Evolutionary conservation across 2,329 filamentous ascomycete genomes (phyloP).

Genomic region (Zelopaecilomyces penicillatus): DNA sequence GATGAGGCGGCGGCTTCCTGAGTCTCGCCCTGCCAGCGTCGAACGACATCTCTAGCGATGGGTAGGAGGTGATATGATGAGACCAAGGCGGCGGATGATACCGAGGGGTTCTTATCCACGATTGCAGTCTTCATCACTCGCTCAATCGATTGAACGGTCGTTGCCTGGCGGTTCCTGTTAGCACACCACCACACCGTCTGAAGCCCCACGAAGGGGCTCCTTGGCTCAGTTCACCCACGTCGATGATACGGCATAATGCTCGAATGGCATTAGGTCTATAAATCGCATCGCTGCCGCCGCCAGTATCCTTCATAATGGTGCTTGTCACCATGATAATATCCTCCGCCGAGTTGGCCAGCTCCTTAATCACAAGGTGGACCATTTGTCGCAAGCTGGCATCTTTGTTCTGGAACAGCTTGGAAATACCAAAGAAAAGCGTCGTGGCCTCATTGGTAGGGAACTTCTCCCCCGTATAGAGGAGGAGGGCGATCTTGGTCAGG

Average conservation of each 20-base stretch:
- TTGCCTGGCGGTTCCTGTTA: constrained; percentile 48
- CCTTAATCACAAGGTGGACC: constrained; percentile 97
- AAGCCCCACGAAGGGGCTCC: constrained; percentile 3
- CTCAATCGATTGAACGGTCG: constrained; percentile 95
- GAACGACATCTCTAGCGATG: constrained; percentile 88
- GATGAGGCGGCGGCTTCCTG: constrained; percentile 88
- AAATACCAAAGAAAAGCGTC: constrained; percentile 96
- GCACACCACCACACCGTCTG: constrained; percentile 11
- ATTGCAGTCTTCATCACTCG: constrained; percentile 98
- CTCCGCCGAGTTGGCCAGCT: constrained; percentile 88
- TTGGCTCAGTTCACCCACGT: constrained; percentile 48
- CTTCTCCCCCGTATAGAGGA: constrained; percentile 93
- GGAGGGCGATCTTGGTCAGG: constrained; percentile 91
- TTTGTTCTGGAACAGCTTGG: constrained; percentile 99
- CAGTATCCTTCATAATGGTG: constrained; percentile 99
- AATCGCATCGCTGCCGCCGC: constrained; percentile 85
- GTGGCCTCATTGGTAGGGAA: constrained; percentile 97
- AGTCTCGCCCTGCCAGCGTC: constrained; percentile 97
- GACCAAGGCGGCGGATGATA: constrained; percentile 89
- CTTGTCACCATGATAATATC: constrained; percentile 99
- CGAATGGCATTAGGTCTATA: constrained; percentile 95
- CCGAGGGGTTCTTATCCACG: constrained; percentile 96
- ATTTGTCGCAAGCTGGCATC: constrained; percentile 97
- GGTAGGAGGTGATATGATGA: constrained; percentile 97
- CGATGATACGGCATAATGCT: constrained; percentile 91